Evolutionary conservation across 306 rosid species (phyloP), one percentile per base, ranked within the genome.

Genomic region (Lagenaria siceraria): DNA sequence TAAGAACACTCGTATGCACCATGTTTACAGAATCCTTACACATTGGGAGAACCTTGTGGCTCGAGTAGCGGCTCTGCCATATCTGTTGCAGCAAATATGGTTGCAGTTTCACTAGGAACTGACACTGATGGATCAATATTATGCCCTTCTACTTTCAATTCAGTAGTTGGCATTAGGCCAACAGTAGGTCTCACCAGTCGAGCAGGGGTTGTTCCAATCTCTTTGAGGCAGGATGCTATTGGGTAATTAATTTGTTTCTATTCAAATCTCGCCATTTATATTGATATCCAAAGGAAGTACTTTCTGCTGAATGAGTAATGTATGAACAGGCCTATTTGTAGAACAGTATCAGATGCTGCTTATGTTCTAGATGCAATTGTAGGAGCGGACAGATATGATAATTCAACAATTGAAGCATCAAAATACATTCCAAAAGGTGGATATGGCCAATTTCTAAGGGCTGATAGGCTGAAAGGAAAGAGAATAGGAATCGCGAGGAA

Each of bases 321-420:
- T 24, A 76, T 65, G 3, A 55, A 66, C 69, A 87, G 91, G 66
- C 79, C 88, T 24, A 72, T 84, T 22, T 58, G 85, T 2, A 87
- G 90, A 78, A 89, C 84, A 10, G 85, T 89, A 2, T 36, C 81
- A 11, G 89, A 90, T 83, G 87, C 82, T 0, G 83, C 80, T 33
- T 40, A 80, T 54, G 87, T 89, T 79, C 91, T 89, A 70, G 90
- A 87, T 4, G 82, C 29, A n/a, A 87, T 87, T 74, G 87, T 56
- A 21, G 90, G 90, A 68, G 15, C 43, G 10, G 89, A 86, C 77
- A 10, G 31, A 58, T 68, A 83, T 7, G 89, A 89, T 46, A 62
- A 35, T 5, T 85, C 85, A 58, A 78, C 83, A 38, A 78, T 55
- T 19, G 51, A 36, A 68, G 56, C 38, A 10, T 86, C 85, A 31